Base-by-base conservation (phyloP, 2,329 filamentous ascomycete species). In the Pseudogymnoascus sp. region DNA sequence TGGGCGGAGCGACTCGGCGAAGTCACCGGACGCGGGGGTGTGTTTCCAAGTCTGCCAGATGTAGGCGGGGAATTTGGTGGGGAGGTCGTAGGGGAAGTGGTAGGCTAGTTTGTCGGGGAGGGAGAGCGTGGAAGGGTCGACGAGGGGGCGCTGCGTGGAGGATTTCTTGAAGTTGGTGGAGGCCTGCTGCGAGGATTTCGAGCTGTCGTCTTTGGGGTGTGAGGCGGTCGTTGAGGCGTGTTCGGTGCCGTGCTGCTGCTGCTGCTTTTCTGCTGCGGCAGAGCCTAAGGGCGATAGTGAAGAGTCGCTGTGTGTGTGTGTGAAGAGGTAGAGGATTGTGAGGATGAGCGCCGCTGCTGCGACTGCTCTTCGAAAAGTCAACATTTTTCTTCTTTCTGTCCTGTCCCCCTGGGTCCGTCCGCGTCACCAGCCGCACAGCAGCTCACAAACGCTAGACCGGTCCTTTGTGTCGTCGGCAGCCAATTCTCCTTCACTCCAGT, bases 31-130 rank as follows among this genome's bases (percentile, higher is more conserved):
- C 1, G 87, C 84, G 0, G 93, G 93, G 0, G 86, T 90, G 72
- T 86, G 88, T 76, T 96, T 97, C 95, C 95, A 99, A 12, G 95
- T 99, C 81, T 99, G 95, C 95, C 95, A 99, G 73, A 99, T 96
- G 79, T 96, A 97, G 63, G 92, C 93, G 2, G 95, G 95, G 75
- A 97, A 97, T 75, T 93, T 96, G 69, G 82, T 77, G 72, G 92
- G 86, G 66, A 93, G 82, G 72, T 96, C 90, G 81, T 97, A 99
- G 18, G 93, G 91, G 76, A 95, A 97, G 70, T 96, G 90, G 79
- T 96, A 97, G 61, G 88, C 88, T 64, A 99, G 85, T 78, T 95
- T 96, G 79, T 84, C 89, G 81, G 80, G 81, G 62, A 93, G 82
- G 14, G 89, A 62, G 65, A 63, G 66, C 46, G 56, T 67, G 10